A percentile compares a stretch with the other conserved stretches of the same genome.
These are phyloP conservation scores for Pterulicium gracile DNA, from an alignment of 1,284 basidiomycete genomes.

Conservation along the genomic window DNA sequence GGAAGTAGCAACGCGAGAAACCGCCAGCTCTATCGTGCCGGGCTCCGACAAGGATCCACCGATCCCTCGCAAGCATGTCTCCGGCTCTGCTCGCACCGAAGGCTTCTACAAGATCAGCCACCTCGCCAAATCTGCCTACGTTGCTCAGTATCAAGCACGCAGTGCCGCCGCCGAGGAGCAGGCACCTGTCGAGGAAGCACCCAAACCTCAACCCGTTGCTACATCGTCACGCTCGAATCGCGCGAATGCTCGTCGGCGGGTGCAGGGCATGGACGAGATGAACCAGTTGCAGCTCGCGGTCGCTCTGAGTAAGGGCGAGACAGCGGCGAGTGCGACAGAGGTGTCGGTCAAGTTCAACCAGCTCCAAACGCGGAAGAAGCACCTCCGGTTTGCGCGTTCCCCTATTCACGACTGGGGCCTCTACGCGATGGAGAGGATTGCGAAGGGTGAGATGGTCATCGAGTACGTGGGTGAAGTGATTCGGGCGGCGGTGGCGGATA, in stretches of 20 bases:
- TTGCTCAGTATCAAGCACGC: slow-evolving; percentile 66
- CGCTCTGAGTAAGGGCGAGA: slow-evolving; percentile 64
- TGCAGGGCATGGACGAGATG: slow-evolving; percentile 92
- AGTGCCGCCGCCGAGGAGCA: slow-evolving; percentile 26
- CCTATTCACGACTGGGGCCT: slow-evolving; percentile 98
- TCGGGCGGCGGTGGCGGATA: slow-evolving; percentile 91
- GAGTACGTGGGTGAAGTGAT: slow-evolving; percentile 99
- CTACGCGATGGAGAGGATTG: slow-evolving; percentile 92
- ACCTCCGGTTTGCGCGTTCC: slow-evolving; percentile 89
- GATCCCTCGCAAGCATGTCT: slow-evolving; percentile 53
- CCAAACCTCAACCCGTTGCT: slow-evolving; percentile 35
- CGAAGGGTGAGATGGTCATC: slow-evolving; percentile 96
- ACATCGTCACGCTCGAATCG: slow-evolving; percentile 86
- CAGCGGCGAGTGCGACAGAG: slow-evolving; percentile 45
- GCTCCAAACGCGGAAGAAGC: slow-evolving; percentile 95
- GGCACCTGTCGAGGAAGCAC: slow-evolving; percentile 31
- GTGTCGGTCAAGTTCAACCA: slow-evolving; percentile 93
- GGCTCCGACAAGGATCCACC: slow-evolving; percentile 17
- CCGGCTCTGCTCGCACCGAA: slow-evolving; percentile 84
- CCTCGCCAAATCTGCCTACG: slow-evolving; percentile 85
- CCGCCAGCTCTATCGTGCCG: slow-evolving; percentile 20
- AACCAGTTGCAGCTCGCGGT: slow-evolving; percentile 73
- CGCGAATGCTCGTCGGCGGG: slow-evolving; percentile 87
- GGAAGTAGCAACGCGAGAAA: slow-evolving; percentile 16
- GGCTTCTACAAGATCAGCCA: slow-evolving; percentile 93